These are phyloP conservation scores for Diversispora eburnea DNA, from an alignment of 192 early-diverging fungal species.

Conservation along the genomic window DNA sequence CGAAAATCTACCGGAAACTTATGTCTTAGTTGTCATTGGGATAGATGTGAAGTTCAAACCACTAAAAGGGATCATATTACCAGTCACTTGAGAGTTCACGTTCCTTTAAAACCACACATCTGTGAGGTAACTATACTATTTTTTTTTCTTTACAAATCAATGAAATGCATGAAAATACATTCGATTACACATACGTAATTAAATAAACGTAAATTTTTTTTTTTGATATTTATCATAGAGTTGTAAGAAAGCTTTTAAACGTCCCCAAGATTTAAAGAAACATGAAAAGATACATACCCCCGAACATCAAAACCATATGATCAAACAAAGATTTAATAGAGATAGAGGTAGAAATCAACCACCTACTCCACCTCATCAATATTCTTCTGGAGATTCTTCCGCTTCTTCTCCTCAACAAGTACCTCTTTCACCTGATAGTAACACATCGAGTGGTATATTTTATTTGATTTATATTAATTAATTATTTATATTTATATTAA, in stretches of 20 bases:
- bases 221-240: conserved; percentile 32
- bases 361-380: conserved; percentile 33
- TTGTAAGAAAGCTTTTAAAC: conserved; percentile 84
- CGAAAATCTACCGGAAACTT: conserved; percentile 84
- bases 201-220: neutral
- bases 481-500: too few relatives aligned
- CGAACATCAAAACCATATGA: conserved; percentile 28
- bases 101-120: conserved; percentile 84
- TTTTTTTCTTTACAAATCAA: neutral
- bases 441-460: neutral
- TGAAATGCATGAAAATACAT: neutral
- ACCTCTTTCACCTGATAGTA: conserved; percentile 22
- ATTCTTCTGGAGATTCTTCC: conserved; percentile 23
- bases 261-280: conserved; percentile 95
- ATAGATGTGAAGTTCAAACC: conserved; percentile 65
- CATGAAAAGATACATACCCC: conserved; percentile 80
- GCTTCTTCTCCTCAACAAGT: conserved; percentile 24
- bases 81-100: conserved; percentile 92
- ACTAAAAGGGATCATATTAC: conserved; percentile 96
- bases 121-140: conserved; percentile 55
- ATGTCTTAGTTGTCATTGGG: conserved; percentile 87
- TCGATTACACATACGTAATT: neutral
- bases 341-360: conserved; percentile 12
- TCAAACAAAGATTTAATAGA: conserved; percentile 8
- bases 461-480: too few relatives aligned